phyloP scores from a whole-genome alignment of 2,329 filamentous ascomycete species.

The Fusarium bulbicola region DNA sequence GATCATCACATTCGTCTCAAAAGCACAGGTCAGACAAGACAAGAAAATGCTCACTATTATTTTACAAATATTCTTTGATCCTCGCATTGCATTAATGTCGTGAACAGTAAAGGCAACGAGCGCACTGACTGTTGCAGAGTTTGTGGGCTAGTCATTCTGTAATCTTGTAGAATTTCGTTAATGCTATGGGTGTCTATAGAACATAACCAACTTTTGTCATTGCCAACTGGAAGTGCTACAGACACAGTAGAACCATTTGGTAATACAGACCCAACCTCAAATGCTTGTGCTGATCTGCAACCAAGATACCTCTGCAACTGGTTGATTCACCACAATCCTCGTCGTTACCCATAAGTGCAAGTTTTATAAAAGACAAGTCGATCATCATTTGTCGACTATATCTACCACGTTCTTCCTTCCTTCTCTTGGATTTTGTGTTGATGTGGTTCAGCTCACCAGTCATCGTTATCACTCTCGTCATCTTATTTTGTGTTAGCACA shows the following conservation, averaged over 20 bases:
- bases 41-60: constrained; percentile 37
- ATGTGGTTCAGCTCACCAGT: constrained; percentile 61
- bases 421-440: constrained; percentile 16
- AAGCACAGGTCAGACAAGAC: constrained; percentile 42
- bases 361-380: constrained; percentile 1
- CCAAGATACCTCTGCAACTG: not conserved
- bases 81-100: constrained; percentile 1
- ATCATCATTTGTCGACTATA: constrained; percentile 16
- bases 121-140: not conserved
- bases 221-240: constrained; percentile 26
- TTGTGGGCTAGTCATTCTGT: not conserved
- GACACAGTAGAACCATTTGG: constrained; percentile 13
- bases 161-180: constrained; percentile 20
- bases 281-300: constrained; percentile 2
- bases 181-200: constrained; percentile 29
- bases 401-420: constrained; percentile 12
- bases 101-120: not conserved
- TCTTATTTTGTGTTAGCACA: constrained; percentile 57
- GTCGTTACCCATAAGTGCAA: constrained; percentile 4
- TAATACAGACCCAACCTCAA: constrained; percentile 1
- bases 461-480: constrained; percentile 80
- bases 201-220: constrained; percentile 25
- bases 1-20: constrained; percentile 37
- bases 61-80: constrained; percentile 23
- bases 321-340: constrained; percentile 8